These are phyloP conservation scores for Cryphonectria radicalis DNA, from an alignment of 2,329 filamentous ascomycete species.

Conservation along the genomic window DNA sequence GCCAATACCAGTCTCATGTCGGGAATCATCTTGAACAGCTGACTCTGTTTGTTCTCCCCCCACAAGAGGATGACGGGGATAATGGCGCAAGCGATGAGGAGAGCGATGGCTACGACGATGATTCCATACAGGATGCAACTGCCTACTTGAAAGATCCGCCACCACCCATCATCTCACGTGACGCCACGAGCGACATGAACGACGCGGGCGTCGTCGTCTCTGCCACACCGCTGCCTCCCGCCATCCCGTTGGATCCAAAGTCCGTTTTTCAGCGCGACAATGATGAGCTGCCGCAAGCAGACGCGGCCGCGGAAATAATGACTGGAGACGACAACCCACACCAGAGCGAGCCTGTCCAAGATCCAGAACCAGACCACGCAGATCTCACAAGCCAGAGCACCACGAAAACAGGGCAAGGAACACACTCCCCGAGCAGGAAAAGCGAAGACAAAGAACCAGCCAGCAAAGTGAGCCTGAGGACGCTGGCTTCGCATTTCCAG, in stretches of 20 bases:
- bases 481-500: too few relatives aligned
- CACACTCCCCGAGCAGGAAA: background rate
- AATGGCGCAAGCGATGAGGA: background rate
- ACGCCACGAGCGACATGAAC: background rate
- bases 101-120: background rate
- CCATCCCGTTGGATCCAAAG: background rate
- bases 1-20: conserved; percentile 13
- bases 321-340: background rate
- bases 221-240: background rate
- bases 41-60: background rate
- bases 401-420: background rate
- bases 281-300: background rate
- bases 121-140: background rate
- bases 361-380: background rate
- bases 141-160: background rate
- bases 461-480: background rate
- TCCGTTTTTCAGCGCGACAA: background rate
- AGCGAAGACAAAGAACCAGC: background rate
- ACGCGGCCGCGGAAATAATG: background rate
- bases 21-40: conserved; percentile 14
- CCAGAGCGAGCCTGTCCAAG: background rate
- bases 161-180: background rate
- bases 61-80: background rate
- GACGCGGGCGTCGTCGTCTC: background rate
- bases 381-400: background rate